Evolutionary conservation across 345 rosid species (phyloP), one percentile per base, ranked within the genome.

Genomic region (Angophora floribunda): DNA sequence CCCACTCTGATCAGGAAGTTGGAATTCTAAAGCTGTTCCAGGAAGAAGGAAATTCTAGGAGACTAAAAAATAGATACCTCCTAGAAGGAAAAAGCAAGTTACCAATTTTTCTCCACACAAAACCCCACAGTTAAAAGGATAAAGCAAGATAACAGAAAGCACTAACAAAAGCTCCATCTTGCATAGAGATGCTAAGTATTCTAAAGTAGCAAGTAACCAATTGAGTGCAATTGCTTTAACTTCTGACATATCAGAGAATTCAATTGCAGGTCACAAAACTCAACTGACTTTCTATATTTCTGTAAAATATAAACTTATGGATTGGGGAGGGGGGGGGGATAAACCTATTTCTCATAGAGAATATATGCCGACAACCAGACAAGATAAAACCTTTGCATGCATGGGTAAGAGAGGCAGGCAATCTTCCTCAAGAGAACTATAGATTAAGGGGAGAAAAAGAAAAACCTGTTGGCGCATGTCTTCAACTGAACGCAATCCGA

Each of bases 401-500:
- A 17, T 30, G 51, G 44, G 22, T 85, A 49, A 85, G 59, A 53
- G 36, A 55, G 44, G 59, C n/a, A 51, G 86, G 59, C 53, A 45
- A 30, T 85, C 86, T 85, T 36, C 82, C 49, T 75, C 82, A 7
- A 75, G 70, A n/a, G 82, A 75, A 75, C 82, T 17, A 41, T 19
- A 75, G 49, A 75, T 75, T 36, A 75, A 75, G 28, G 9, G 26
- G 13, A 88, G 30, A n/a, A 5, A 47, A 70, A 52, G 11, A 79
- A 36, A 89, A 89, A 95, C 97, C 97, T 95, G 97, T 89, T 93
- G 95, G 52, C 96, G 95, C 97, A 95, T 95, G 91, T 95, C 96
- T 87, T 95, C 96, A 57, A 93, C 96, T 5, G 97, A 92, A 86
- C 91, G 91, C 70, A 93, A 86, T 70, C 97, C 97, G 11, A 95